Base-by-base conservation (phyloP, 805 yeast genomes). In the Barnettozyma sp. region DNA sequence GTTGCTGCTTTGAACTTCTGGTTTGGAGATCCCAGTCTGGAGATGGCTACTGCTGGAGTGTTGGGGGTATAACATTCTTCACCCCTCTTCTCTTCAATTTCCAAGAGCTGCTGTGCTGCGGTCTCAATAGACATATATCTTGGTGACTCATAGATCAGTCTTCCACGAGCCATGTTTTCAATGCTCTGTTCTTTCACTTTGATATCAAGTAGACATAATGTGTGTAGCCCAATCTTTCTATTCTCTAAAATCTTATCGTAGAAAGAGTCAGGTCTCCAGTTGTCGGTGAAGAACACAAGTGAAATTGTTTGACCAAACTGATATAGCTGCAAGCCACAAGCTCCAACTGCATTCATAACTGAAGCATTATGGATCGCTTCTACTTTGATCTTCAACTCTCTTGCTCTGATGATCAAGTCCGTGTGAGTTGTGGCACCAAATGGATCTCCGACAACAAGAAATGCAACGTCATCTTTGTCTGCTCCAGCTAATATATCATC, bases 341-440 rank as follows among this genome's bases (percentile, higher is more conserved):
- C 94, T 14, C 98, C 98, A 18, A 90, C 95, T 0, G 97, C 98
- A 56, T 90, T 90, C 96, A 92, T 87, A 10, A 90, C 92, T 13
- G 95, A 83, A 2, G 98, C 98, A 59, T 90, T 90, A 63, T 90
- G 98, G 41, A 90, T 76, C 26, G 82, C 72, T 54, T 84, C 94
- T 29, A 83, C 84, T 34, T 71, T 65, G 54, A 92, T 85, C 3
- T 76, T 76, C 41, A 78, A 68, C 59, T 83, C 95, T 48, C 94
- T 74, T 29, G 98, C 97, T 53, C 98, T 70, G 41, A 90, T 72
- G 27, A 88, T 85, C 44, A 90, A 69, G 63, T 92, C 98, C 0
- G 97, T 86, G 62, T 90, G 98, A 1, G 98, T 90, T 5, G 98
- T 90, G 22, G 98, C 98, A 22, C 98, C 98, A 55, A 86, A 90